These are phyloP conservation scores for Fusarium sp. DNA, from an alignment of 2,329 filamentous ascomycete genomes.

Conservation along the genomic window DNA sequence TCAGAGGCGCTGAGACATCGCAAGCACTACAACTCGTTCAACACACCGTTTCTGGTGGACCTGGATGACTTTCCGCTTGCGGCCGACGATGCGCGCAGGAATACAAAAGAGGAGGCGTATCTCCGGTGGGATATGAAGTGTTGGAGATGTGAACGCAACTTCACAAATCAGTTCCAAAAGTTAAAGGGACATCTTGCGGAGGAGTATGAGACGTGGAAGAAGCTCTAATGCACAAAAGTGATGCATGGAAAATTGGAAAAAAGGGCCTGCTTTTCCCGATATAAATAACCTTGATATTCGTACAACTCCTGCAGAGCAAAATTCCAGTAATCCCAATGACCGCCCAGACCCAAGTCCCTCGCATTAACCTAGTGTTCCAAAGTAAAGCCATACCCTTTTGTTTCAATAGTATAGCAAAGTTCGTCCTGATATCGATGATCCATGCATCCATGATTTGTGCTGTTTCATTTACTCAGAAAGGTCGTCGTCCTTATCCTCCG, in stretches of 20 bases:
- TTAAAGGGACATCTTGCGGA: slow-evolving; percentile 82
- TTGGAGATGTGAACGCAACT: slow-evolving; percentile 86
- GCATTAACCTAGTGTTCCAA: slow-evolving; percentile 9
- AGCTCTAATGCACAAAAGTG: slow-evolving; percentile 60
- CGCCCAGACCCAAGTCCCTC: slow-evolving; percentile 8
- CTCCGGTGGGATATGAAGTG: slow-evolving; percentile 78
- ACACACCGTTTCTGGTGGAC: slow-evolving; percentile 84
- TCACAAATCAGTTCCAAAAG: slow-evolving; percentile 79
- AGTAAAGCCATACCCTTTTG: slow-evolving; percentile 16
- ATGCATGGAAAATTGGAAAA: slow-evolving; percentile 7
- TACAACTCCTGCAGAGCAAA: slow-evolving; percentile 34
- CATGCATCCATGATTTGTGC: not conserved
- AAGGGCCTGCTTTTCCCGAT: slow-evolving; percentile 38
- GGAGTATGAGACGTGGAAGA: slow-evolving; percentile 85
- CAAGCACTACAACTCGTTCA: slow-evolving; percentile 95
- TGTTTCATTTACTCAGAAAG: slow-evolving; percentile 27
- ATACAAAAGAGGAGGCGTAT: slow-evolving; percentile 71
- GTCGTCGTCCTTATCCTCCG: slow-evolving; percentile 44
- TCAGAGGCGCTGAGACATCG: slow-evolving; percentile 80
- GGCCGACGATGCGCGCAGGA: slow-evolving; percentile 73
- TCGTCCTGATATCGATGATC: not conserved
- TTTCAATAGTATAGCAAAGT: slow-evolving; percentile 8
- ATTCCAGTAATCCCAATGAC: slow-evolving; percentile 18
- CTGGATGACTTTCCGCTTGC: slow-evolving; percentile 85
- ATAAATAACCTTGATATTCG: slow-evolving; percentile 27